A percentile compares a stretch with the other conserved stretches of the same genome.
phyloP scores from a whole-genome alignment of 164 flowering plant genomes.

The Saururus chinensis region DNA sequence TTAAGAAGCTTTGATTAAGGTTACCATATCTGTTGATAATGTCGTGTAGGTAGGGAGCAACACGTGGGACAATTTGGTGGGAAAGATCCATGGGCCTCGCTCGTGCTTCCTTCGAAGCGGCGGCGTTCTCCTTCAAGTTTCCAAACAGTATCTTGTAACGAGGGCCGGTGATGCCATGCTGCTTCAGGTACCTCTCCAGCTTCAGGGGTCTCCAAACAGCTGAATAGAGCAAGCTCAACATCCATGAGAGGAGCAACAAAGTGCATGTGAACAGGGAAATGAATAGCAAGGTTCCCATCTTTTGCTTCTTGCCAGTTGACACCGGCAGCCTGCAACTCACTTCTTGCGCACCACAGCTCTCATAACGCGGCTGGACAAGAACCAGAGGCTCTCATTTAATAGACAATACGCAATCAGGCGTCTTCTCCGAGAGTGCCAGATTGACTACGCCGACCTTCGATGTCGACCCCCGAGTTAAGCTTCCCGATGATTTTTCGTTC shows the following conservation, averaged over 20 bases:
- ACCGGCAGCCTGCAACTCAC: neutral
- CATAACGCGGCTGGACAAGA: no score
- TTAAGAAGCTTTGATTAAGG: neutral
- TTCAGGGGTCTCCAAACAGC: slow-evolving; percentile 4
- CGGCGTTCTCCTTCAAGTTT: slow-evolving; percentile 3
- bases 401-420: neutral
- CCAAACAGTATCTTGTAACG: slow-evolving; percentile 9
- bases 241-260: neutral
- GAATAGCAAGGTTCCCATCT: neutral
- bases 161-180: slow-evolving; percentile 12
- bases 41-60: slow-evolving; percentile 6
- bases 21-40: slow-evolving; percentile 9
- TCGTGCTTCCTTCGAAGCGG: slow-evolving; percentile 6
- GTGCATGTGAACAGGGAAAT: neutral
- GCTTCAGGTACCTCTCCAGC: slow-evolving; percentile 1
- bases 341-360: neutral
- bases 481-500: no score
- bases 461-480: no score
- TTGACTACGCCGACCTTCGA: no score
- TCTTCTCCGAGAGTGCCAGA: no score
- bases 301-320: neutral
- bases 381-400: neutral
- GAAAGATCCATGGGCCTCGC: slow-evolving; percentile 12
- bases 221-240: neutral
- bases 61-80: slow-evolving; percentile 10